A percentile compares a stretch with the other conserved stretches of the same genome.
These are phyloP conservation scores for Hymenoscyphus scutula DNA, from an alignment of 2,329 filamentous ascomycete species.

Conservation along the genomic window DNA sequence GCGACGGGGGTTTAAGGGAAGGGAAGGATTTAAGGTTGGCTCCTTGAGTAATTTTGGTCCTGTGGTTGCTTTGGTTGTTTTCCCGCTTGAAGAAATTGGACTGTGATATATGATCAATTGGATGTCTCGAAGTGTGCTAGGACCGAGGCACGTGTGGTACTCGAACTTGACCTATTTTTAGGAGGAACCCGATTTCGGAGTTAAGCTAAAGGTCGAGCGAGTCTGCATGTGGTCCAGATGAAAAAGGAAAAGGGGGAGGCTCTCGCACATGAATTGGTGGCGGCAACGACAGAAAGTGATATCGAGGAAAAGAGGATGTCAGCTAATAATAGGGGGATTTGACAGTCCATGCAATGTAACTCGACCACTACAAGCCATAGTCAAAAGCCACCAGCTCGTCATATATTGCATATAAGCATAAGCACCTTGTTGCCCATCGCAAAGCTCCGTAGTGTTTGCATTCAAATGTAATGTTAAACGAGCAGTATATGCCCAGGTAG, in stretches of 20 bases:
- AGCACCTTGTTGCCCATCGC: not conserved
- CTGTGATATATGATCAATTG: not conserved
- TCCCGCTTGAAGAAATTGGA: slow-evolving; percentile 1
- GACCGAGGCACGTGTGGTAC: not conserved
- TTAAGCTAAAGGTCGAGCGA: not conserved
- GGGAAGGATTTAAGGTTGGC: slow-evolving; percentile 3
- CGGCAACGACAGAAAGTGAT: not conserved
- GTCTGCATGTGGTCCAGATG: not conserved
- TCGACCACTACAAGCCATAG: slow-evolving; percentile 5
- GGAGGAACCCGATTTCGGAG: not conserved
- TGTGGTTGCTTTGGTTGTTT: not conserved
- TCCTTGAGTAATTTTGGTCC: not conserved
- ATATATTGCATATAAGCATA: not conserved
- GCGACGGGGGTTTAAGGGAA: not conserved
- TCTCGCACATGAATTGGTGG: not conserved
- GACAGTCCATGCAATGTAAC: not conserved
- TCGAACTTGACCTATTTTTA: not conserved
- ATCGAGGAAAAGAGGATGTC: not conserved
- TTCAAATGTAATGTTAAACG: too few relatives aligned
- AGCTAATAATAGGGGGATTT: slow-evolving; percentile 1
- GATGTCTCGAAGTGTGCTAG: not conserved
- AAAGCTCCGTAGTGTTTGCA: too few relatives aligned
- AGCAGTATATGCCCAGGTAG: too few relatives aligned
- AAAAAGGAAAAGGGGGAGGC: not conserved
- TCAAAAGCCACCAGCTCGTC: slow-evolving; percentile 14